These are phyloP conservation scores for Clathrospora elynae DNA, from an alignment of 2,329 filamentous ascomycete species.

Conservation along the genomic window DNA sequence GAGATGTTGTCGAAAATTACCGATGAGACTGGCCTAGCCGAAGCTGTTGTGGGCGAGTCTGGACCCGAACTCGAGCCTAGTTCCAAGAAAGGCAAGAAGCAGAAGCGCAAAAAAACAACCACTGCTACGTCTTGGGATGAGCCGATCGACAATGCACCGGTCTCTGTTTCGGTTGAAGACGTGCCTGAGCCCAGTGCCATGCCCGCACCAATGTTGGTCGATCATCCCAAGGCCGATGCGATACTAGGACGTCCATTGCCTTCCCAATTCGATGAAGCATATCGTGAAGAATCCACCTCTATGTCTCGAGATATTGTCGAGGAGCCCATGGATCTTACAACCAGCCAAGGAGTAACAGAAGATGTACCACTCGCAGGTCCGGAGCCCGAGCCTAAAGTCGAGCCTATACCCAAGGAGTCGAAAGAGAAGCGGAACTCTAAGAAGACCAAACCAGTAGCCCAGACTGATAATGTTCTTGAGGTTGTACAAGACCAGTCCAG, in stretches of 20 bases:
- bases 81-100: conserved; percentile 24
- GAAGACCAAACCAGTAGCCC: conserved; percentile 10
- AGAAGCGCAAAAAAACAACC: conserved; percentile 25
- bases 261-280: conserved; percentile 8
- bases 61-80: conserved; percentile 5
- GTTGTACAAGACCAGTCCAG: not conserved
- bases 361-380: conserved; percentile 7
- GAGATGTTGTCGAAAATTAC: not conserved
- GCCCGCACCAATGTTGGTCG: not conserved
- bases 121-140: conserved; percentile 6
- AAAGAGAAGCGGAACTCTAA: conserved; percentile 29
- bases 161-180: not conserved
- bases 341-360: conserved; percentile 1
- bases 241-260: too few relatives aligned
- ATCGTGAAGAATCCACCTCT: too few relatives aligned
- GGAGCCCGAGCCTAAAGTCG: conserved; percentile 3
- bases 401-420: conserved; percentile 16
- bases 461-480: not conserved
- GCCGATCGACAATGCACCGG: not conserved
- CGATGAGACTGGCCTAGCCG: not conserved
- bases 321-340: not conserved
- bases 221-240: too few relatives aligned
- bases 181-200: not conserved
- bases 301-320: not conserved
- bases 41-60: not conserved